Evolutionary conservation across 495 filamentous ascomycete species (phyloP), one percentile per base, ranked within the genome.

Genomic region (Neohortaea acidophila): DNA sequence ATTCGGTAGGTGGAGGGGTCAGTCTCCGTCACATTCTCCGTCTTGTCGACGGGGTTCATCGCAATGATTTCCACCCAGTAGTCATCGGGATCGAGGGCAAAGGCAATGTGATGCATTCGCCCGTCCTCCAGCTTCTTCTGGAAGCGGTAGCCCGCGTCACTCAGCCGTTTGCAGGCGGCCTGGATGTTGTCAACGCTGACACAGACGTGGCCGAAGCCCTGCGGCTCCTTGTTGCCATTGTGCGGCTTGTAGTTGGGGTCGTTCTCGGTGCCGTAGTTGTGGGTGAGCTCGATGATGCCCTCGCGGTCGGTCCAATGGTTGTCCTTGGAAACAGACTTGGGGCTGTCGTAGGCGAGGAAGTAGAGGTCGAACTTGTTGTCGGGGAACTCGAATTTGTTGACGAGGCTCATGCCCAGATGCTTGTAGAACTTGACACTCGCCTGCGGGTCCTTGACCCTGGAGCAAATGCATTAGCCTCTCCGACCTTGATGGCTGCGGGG

Each of bases 211-310:
- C 89, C 87, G 56, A 94, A 97, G 8, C 89, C 84, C 41, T 74
- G 73, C 0, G 84, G 87, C 40, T 94, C 84, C 14, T 67, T 73
- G 64, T 97, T 97, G 39, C 89, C 89, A 56, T 86, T 94, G 48
- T 70, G 75, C 45, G 87, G 62, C 53, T 73, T 79, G 68, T 81
- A 96, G 54, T 74, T 65, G 14, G 79, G 72, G 56, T 96, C 82
- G 41, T 68, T 68, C 61, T 96, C 89, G 12, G 85, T 94, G 52
- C 89, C 89, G 59, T 94, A 81, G 68, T 94, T 94, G 69, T 97
- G 89, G 39, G 84, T 93, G 42, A 97, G 74, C 56, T 97, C 89
- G 48, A 97, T 70, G 15, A 94, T 64, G 22, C 81, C 87, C 51
- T 94, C 77, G 37, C 87, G 81, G 59, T 91, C 82, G 39, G 77